Base-by-base conservation (phyloP, 1,284 basidiomycete species). In the Microstroma glucosiphilum region DNA sequence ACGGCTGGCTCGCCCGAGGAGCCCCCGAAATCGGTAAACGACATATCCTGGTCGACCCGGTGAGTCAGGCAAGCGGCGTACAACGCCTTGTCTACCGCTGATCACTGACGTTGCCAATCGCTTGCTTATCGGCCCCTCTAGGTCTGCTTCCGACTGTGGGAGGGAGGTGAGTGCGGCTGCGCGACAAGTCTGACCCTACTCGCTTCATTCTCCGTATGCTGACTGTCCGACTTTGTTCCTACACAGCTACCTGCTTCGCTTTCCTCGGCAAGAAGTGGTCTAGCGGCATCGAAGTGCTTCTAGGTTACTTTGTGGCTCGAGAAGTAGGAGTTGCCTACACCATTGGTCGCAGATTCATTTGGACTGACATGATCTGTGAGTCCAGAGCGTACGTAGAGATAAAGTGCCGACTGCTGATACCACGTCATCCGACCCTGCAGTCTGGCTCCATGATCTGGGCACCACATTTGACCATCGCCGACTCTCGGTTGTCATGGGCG, bases 261-360 rank as follows among this genome's bases (percentile, higher is more conserved):
- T 68, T 68, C 58, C 26, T 66, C 12, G 48, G 58, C 46, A 57
- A 60, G 43, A 17, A 54, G 13, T 67, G 65, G 65, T 55, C 60
- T 17, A 62, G n/a, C 26, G 59, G 53, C 2, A 53, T 69, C 56
- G 67, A 69, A 41, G 63, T 60, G 11, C 63, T 69, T 15, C 59
- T 69, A 12, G 65, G 65, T 17, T 69, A 69, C 58, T 69, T 67
- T 51, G 67, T 69, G n/a, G 63, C 59, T 6, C 51, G 67, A 15
- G 67, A 69, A 56, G n/a, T 69, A 8, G 62, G 65, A 7, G 49
- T 65, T 1, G 65, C 62, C 7, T 53, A 56, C 21, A 69, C 62
- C 7, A 69, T 69, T 46, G 62, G 57, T 15, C 46, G 67, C 6
- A 55, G 49, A 25, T 69, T 69, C 60, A 26, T 57, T 21, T 69